Conservation (phyloP, 2,329 filamentous ascomycete genomes). For the Pyrenophora graminea region DNA sequence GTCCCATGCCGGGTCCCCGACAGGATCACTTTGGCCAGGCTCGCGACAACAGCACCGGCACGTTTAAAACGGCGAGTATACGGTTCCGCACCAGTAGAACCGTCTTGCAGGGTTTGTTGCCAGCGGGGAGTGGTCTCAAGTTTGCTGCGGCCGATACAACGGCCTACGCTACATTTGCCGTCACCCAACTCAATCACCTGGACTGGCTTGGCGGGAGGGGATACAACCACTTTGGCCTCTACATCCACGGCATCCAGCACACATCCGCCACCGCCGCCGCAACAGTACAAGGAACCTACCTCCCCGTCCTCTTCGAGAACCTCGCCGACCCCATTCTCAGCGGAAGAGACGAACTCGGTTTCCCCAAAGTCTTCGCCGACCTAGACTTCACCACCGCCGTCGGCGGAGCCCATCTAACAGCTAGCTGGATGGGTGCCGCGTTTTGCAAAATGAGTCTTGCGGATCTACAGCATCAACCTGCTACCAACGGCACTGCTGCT, state of each 20-base stretch:
- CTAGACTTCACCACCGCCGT: slow-evolving; percentile 51
- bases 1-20: slow-evolving; percentile 48
- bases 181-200: slow-evolving; percentile 53
- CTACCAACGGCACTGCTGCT: slow-evolving; percentile 8
- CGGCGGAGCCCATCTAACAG: slow-evolving; percentile 47
- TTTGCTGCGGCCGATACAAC: slow-evolving; percentile 47
- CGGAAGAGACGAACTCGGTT: slow-evolving; percentile 64
- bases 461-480: slow-evolving; percentile 21
- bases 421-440: slow-evolving; percentile 45
- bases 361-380: slow-evolving; percentile 62
- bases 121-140: slow-evolving; percentile 35
- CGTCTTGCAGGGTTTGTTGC: slow-evolving; percentile 48
- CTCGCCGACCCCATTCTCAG: slow-evolving; percentile 64
- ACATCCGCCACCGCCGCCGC: slow-evolving; percentile 54
- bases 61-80: slow-evolving; percentile 47
- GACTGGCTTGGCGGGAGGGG: slow-evolving; percentile 65
- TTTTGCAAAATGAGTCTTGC: slow-evolving; percentile 41
- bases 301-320: slow-evolving; percentile 63
- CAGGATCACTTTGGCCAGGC: slow-evolving; percentile 35
- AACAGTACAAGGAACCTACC: slow-evolving; percentile 55
- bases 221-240: slow-evolving; percentile 63
- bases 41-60: slow-evolving; percentile 31
- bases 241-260: slow-evolving; percentile 66
- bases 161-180: slow-evolving; percentile 46
- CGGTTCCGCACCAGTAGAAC: slow-evolving; percentile 50